Conservation (phyloP, 1,284 basidiomycete species). For the Heterobasidion irregulare region DNA sequence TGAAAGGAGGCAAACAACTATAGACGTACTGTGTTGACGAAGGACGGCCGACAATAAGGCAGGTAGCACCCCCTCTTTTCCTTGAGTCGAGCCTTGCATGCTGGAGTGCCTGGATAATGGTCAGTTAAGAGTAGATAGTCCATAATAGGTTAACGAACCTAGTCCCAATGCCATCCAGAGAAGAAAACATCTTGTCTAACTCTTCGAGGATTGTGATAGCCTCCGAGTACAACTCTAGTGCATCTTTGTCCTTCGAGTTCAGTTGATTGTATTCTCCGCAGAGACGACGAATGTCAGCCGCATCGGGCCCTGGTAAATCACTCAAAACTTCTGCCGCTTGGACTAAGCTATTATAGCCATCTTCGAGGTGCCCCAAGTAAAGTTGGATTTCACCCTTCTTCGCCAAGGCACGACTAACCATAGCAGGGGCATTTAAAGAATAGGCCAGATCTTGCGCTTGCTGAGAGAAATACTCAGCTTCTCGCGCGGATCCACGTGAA, state of each 20-base stretch:
- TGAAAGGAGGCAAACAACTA: background rate
- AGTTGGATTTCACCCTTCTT: conserved; percentile 63
- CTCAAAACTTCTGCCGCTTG: conserved; percentile 41
- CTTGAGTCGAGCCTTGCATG: conserved; percentile 27
- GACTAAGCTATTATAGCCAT: conserved; percentile 42
- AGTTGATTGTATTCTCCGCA: conserved; percentile 51
- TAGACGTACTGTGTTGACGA: conserved; percentile 61
- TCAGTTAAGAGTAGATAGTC: background rate
- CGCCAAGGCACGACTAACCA: conserved; percentile 56
- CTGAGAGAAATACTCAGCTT: conserved; percentile 75
- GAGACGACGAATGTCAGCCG: conserved; percentile 54
- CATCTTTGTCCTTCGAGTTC: conserved; percentile 37
- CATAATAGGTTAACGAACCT: conserved; percentile 25
- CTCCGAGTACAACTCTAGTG: conserved; percentile 42
- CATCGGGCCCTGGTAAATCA: conserved; percentile 42
- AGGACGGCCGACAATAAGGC: conserved; percentile 59
- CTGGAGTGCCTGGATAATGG: conserved; percentile 11
- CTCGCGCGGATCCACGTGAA: conserved; percentile 68
- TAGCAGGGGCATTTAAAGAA: conserved; percentile 54
- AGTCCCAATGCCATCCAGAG: conserved; percentile 37
- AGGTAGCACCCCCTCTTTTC: conserved; percentile 49
- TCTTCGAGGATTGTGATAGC: conserved; percentile 50
- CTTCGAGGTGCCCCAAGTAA: conserved; percentile 48
- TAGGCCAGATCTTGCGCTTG: conserved; percentile 66
- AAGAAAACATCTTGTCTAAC: conserved; percentile 43